Evolutionary conservation across 768 basidiomycete genomes (phyloP), one percentile per base, ranked within the genome.

Genomic region (Suillus bovinus): DNA sequence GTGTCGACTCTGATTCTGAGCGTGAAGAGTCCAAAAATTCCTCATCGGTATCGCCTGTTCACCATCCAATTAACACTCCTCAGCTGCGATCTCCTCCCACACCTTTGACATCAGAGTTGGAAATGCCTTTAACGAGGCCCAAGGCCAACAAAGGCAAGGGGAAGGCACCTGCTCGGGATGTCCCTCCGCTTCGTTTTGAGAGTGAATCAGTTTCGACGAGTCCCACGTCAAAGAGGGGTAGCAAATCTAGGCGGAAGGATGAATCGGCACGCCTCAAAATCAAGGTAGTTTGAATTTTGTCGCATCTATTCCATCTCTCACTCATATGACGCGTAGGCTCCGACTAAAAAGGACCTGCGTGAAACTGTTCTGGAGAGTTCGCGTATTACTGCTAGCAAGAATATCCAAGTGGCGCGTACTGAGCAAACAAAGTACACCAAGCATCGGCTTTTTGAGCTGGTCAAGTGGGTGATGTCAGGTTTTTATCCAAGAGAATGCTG

Each of bases 41-140:
- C 27, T 76, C 74, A 59, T 75, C 77, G 22, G 71, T 77, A 38
- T 76, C 78, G 33, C 77, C 67, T 65, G 69, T 68, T 69, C 71
- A 63, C 61, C 78, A 66, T 73, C 74, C 33, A 71, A 80, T 72
- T 65, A 74, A 58, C 59, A 74, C 62, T 69, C 78, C 55, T 70
- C 78, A 56, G 72, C 78, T 41, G 16, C 69, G 64, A 44, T 71
- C 69, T 49, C 75, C 75, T 3, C 70, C 74, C 41, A 88, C 87
- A 8, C 86, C 85, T 7, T 84, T 87, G 5, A 88, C 87, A 14
- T 87, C 88, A 8, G 82, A 86, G 27, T 76, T 77, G 55, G 84
- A 85, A 39, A 69, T 79, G 70, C 66, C 73, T 1, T 62, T 71
- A n/a, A n/a, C 61, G 39, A 70, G 67, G 16, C 62, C 56, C 62